phyloP scores from a whole-genome alignment of 805 yeast species.

The Candida endomychidarum region DNA sequence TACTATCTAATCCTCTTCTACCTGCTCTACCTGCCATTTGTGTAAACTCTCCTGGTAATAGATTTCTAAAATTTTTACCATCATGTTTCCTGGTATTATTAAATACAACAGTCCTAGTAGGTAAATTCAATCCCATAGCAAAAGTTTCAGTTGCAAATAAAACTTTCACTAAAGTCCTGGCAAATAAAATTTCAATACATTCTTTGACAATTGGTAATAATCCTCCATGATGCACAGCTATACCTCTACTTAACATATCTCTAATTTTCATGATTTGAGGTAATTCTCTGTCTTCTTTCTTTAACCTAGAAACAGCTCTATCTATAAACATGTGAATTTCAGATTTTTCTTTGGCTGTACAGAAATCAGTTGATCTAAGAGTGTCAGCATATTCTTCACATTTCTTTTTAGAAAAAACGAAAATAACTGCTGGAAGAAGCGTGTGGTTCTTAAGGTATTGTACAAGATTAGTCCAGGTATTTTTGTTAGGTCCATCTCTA shows the following conservation, averaged over 20 bases:
- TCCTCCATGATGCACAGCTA: conserved; percentile 96
- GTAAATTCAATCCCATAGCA: conserved; percentile 97
- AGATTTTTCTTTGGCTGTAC: conserved; percentile 80
- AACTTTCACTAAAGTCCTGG: conserved; percentile 82
- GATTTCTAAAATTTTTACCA: conserved; percentile 75
- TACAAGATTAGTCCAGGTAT: conserved; percentile 73
- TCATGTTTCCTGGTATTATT: conserved; percentile 86
- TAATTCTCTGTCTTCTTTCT: conserved; percentile 86
- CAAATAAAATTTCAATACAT: conserved; percentile 86
- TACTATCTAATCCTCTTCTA: conserved; percentile 71
- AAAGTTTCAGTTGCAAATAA: conserved; percentile 97
- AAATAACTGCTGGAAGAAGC: conserved; percentile 87
- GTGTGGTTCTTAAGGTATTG: conserved; percentile 65
- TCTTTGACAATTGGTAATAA: conserved; percentile 90
- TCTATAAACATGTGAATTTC: conserved; percentile 94
- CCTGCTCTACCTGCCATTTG: conserved; percentile 99
- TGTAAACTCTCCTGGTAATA: conserved; percentile 94
- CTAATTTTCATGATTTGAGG: conserved; percentile 87
- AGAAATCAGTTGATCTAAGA: conserved; percentile 70
- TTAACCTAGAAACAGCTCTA: conserved; percentile 80
- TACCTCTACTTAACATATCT: conserved; percentile 83
- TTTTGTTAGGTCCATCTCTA: conserved; percentile 69
- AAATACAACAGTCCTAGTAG: conserved; percentile 94
- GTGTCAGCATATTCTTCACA: conserved; percentile 93
- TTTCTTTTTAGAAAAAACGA: conserved; percentile 89